Evolutionary conservation across 2,329 filamentous ascomycete genomes (phyloP), one percentile per base, ranked within the genome.

Genomic region (Hymenoscyphus fructigenus): DNA sequence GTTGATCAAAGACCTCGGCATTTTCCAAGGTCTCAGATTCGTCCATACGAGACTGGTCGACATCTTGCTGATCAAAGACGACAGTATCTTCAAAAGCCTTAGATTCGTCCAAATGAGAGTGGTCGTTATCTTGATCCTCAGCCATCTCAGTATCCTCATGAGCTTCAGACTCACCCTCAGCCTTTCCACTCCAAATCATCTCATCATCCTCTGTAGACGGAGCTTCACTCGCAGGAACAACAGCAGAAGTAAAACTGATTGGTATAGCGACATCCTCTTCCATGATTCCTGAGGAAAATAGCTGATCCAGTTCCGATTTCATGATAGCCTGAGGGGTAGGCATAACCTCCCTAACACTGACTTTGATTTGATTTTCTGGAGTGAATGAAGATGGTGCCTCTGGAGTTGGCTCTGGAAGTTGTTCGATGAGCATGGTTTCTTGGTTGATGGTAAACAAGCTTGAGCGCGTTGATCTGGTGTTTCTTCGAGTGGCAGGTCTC

Each of bases 401-500:
- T 53, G 20, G 3, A 26, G n/a, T 14, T 23, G 47, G 3, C 15
- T 26, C 47, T 12, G 47, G 47, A 15, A 53, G 20, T 53, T 53
- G 47, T 53, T 53, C 47, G 20, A 29, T 57, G 55, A 57, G 29
- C 26, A 57, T 15, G 14, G 55, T 34, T n/a, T 34, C 53, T 62
- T 57, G 53, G 36, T 44, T 34, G 10, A 26, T 34, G 32, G 50
- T 38, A 28, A 65, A 32, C 12, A 66, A 66, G 26, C 66, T 69
- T 17, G 59, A 34, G 12, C 67, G 62, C n/a, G 57, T 66, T 15
- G 32, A 38, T 59, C 66, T 66, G 14, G 61, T 66, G 29, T 61
- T 66, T 53, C 64, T 38, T n/a, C 61, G 44, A 57, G 59, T 58
- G 57, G 58, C 32, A 14, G 23, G 44, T 28, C 59, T 15, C 56